phyloP scores from a whole-genome alignment of 306 rosid species.

The Quercus cerris region DNA sequence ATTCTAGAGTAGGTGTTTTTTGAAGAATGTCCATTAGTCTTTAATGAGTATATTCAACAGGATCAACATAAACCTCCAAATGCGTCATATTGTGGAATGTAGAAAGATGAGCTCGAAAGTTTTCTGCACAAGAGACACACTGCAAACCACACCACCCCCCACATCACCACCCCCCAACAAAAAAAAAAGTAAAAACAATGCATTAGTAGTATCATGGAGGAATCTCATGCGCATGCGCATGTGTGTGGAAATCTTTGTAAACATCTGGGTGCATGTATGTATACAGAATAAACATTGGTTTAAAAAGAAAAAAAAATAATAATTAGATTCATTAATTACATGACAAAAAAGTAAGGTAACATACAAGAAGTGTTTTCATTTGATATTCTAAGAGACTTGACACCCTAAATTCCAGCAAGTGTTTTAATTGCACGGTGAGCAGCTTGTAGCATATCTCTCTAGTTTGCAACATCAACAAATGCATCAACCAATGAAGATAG shows the following conservation, averaged over 20 bases:
- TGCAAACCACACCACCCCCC: not conserved
- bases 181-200: not conserved
- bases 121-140: not conserved
- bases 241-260: not conserved
- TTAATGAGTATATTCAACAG: not conserved
- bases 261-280: not conserved
- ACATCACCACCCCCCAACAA: too few relatives aligned
- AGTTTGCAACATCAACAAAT: too few relatives aligned
- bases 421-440: too few relatives aligned
- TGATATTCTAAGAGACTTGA: too few relatives aligned
- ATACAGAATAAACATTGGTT: not conserved
- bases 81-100: slow-evolving; percentile 18
- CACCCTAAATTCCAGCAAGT: too few relatives aligned
- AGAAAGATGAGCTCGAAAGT: not conserved
- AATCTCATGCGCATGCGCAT: not conserved
- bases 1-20: slow-evolving; percentile 16
- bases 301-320: too few relatives aligned
- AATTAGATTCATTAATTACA: too few relatives aligned
- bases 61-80: not conserved
- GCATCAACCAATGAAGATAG: too few relatives aligned
- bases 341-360: too few relatives aligned
- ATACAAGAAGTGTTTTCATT: too few relatives aligned
- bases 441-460: too few relatives aligned
- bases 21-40: slow-evolving; percentile 18
- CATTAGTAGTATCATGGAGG: not conserved